phyloP scores from a whole-genome alignment of 805 yeast species.

The Monosporozyma solicola region DNA sequence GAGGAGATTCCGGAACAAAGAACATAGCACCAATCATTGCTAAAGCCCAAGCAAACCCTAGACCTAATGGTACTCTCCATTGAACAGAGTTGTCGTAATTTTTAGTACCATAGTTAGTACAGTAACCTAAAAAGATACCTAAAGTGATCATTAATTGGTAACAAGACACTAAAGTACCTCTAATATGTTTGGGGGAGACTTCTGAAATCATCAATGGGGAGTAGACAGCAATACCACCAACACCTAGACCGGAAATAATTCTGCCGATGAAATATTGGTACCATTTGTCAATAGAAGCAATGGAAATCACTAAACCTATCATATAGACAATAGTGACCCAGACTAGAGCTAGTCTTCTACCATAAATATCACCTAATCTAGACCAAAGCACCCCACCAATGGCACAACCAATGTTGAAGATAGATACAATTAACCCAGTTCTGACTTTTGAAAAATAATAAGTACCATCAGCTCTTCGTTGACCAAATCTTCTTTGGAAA shows the following conservation, averaged over 20 bases:
- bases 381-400: slow-evolving; percentile 58
- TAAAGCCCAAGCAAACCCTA: slow-evolving; percentile 41
- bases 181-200: slow-evolving; percentile 35
- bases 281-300: slow-evolving; percentile 47
- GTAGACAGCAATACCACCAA: slow-evolving; percentile 68
- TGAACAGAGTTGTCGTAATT: slow-evolving; percentile 37
- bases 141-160: slow-evolving; percentile 65
- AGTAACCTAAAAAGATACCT: slow-evolving; percentile 72
- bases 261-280: slow-evolving; percentile 66
- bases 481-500: slow-evolving; percentile 50
- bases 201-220: slow-evolving; percentile 62
- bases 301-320: slow-evolving; percentile 61
- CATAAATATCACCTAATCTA: slow-evolving; percentile 51
- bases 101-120: slow-evolving; percentile 53
- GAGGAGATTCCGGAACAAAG: slow-evolving; percentile 68
- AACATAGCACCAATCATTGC: slow-evolving; percentile 32
- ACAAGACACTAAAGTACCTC: slow-evolving; percentile 66
- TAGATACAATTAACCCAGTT: slow-evolving; percentile 48
- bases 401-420: slow-evolving; percentile 70
- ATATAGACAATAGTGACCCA: slow-evolving; percentile 52
- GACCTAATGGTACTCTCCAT: slow-evolving; percentile 70
- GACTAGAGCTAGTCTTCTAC: slow-evolving; percentile 59
- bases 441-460: slow-evolving; percentile 42
- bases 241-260: slow-evolving; percentile 64
- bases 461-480: slow-evolving; percentile 18